A percentile compares a stretch with the other conserved stretches of the same genome.
phyloP scores from a whole-genome alignment of 352 stramenopile species.

The Pythium scleroteichum region DNA sequence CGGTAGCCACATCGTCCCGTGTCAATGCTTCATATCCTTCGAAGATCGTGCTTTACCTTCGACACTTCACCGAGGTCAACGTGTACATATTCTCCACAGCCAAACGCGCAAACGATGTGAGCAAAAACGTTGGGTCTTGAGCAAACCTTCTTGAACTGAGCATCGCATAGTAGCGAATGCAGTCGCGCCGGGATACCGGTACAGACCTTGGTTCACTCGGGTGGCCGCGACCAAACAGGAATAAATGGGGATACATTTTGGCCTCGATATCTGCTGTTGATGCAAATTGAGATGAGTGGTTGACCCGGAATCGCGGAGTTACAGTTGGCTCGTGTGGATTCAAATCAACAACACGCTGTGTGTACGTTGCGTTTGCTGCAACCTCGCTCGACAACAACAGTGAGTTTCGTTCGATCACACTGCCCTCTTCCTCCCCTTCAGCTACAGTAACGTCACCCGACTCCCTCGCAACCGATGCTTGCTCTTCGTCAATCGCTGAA shows the following conservation, averaged over 20 bases:
- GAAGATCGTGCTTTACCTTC: not conserved
- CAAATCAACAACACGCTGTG: constrained; percentile 11
- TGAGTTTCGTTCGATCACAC: constrained; percentile 11
- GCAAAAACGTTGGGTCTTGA: constrained; percentile 10
- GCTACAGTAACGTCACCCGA: not conserved
- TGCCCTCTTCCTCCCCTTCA: not conserved
- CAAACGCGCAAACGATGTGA: constrained; percentile 1
- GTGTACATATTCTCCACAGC: constrained; percentile 19
- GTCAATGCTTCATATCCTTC: constrained; percentile 13
- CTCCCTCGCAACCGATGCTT: constrained; percentile 6
- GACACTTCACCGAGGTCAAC: constrained; percentile 9
- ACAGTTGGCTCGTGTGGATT: not conserved
- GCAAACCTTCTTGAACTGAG: constrained; percentile 8
- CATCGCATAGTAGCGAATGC: constrained; percentile 9
- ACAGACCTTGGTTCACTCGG: not conserved
- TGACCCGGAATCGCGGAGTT: not conserved
- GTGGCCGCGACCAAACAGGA: constrained; percentile 15
- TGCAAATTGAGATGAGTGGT: constrained; percentile 12
- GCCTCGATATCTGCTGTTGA: not conserved
- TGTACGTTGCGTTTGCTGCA: not conserved
- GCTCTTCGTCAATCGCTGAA: not conserved
- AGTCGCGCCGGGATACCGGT: constrained; percentile 8
- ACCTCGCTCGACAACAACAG: not conserved
- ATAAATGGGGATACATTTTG: constrained; percentile 11
- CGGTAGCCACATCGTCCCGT: not conserved